phyloP scores from a whole-genome alignment of 192 early-diverging fungal species.

The Ambispora gerdemannii region DNA sequence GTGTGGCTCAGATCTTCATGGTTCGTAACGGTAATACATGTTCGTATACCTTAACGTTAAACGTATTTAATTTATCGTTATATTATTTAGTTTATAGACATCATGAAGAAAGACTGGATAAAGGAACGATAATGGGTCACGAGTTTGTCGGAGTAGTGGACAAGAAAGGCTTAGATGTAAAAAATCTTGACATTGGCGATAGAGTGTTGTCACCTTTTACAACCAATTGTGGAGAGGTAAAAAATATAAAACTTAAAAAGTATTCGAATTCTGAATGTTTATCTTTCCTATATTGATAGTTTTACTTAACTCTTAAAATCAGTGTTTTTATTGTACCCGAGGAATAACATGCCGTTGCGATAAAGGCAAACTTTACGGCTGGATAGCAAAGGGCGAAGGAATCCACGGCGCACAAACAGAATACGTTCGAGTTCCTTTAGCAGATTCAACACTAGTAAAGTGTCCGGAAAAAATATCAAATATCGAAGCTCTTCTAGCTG shows the following conservation, averaged over 20 bases:
- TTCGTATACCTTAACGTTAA: too few species aligned
- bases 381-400: slow-evolving; percentile 34
- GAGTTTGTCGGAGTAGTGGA: slow-evolving; percentile 51
- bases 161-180: slow-evolving; percentile 41
- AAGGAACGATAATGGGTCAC: slow-evolving; percentile 50
- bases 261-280: neutral
- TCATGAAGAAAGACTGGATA: slow-evolving; percentile 39
- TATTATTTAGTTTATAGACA: slow-evolving; percentile 35
- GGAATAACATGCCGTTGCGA: slow-evolving; percentile 48
- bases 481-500: slow-evolving; percentile 45
- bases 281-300: neutral
- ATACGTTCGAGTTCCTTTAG: slow-evolving; percentile 53
- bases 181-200: slow-evolving; percentile 36
- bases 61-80: too few species aligned
- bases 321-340: slow-evolving; percentile 38
- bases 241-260: neutral
- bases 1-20: slow-evolving; percentile 51
- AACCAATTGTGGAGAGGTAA: slow-evolving; percentile 34
- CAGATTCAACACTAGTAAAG: slow-evolving; percentile 44
- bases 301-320: neutral
- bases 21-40: too few species aligned
- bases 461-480: slow-evolving; percentile 36
- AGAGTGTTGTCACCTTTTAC: slow-evolving; percentile 51
- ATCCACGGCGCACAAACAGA: slow-evolving; percentile 54
- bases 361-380: slow-evolving; percentile 47